Percentiles rank a stretch among this genome's conserved stretches.
Conservation (phyloP, 352 stramenopile species). For the Phytophthora kernoviae region DNA sequence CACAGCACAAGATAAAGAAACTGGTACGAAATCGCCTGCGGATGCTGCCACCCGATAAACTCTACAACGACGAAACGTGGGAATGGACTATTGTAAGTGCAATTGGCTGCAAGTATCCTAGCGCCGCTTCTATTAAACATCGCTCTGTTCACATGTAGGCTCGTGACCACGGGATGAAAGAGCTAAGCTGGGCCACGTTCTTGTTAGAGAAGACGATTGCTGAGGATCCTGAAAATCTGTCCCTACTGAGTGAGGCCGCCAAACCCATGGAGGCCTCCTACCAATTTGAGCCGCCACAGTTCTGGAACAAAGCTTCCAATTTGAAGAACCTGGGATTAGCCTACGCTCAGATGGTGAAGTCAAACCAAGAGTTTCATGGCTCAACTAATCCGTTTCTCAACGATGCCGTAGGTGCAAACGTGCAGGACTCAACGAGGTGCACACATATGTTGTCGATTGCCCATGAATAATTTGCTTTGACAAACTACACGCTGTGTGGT, state of each 20-base stretch:
- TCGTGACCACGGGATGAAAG: conserved; percentile 77
- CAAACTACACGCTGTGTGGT: neutral
- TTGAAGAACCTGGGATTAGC: conserved; percentile 95
- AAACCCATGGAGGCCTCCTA: conserved; percentile 71
- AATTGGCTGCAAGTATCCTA: neutral
- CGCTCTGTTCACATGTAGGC: conserved; percentile 35
- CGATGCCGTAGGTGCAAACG: conserved; percentile 38
- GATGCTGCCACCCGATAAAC: conserved; percentile 51
- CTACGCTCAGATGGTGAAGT: conserved; percentile 93
- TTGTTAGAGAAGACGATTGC: conserved; percentile 87
- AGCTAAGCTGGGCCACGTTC: conserved; percentile 83
- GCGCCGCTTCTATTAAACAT: neutral
- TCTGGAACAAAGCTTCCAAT: conserved; percentile 60
- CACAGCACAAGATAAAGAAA: conserved; percentile 38
- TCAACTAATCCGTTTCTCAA: conserved; percentile 59
- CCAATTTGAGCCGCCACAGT: conserved; percentile 71
- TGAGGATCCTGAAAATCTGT: conserved; percentile 65
- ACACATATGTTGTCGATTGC: neutral
- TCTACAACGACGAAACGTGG: conserved; percentile 92
- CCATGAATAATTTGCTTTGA: neutral
- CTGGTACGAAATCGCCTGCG: conserved; percentile 47
- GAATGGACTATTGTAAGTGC: conserved; percentile 90
- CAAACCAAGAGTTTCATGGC: conserved; percentile 50
- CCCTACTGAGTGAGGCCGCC: conserved; percentile 70
- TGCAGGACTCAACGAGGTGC: conserved; percentile 50